A percentile compares a stretch with the other conserved stretches of the same genome.
phyloP scores from a whole-genome alignment of 2,329 filamentous ascomycete species.

The Botrytis galanthina region DNA sequence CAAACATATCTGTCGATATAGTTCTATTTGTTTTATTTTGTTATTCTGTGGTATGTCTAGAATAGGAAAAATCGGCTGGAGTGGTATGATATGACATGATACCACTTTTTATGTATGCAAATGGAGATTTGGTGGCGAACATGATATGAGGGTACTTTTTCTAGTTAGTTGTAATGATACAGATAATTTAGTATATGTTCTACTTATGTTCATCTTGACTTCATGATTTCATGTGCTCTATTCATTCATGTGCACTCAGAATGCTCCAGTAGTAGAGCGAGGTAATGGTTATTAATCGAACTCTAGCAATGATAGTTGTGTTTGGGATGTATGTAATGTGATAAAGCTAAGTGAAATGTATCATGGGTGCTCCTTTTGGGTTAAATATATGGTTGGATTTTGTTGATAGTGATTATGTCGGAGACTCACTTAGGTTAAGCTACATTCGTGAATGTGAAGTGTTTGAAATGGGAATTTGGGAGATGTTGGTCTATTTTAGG shows the following conservation, averaged over 20 bases:
- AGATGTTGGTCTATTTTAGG: background rate
- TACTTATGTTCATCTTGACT: background rate
- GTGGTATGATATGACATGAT: background rate
- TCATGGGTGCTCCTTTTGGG: background rate
- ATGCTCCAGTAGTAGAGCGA: background rate
- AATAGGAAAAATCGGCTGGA: background rate
- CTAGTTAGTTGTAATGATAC: background rate
- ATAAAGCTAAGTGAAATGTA: background rate
- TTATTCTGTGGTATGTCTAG: background rate
- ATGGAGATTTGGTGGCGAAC: background rate
- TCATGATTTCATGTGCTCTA: background rate
- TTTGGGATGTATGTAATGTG: background rate
- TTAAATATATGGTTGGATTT: rapidly evolving
- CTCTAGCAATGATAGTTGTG: background rate
- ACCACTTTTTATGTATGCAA: background rate
- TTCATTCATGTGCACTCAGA: background rate
- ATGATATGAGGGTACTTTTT: background rate
- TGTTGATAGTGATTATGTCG: rapidly evolving
- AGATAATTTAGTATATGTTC: background rate
- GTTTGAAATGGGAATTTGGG: background rate
- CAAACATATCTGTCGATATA: background rate
- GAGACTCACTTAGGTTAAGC: background rate
- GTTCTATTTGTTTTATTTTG: background rate
- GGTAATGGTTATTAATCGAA: background rate
- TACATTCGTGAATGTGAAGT: background rate